Percentiles rank a stretch among this genome's conserved stretches.
Conservation (phyloP, 257 asterid genomes). For the Przewalskia tangutica region DNA sequence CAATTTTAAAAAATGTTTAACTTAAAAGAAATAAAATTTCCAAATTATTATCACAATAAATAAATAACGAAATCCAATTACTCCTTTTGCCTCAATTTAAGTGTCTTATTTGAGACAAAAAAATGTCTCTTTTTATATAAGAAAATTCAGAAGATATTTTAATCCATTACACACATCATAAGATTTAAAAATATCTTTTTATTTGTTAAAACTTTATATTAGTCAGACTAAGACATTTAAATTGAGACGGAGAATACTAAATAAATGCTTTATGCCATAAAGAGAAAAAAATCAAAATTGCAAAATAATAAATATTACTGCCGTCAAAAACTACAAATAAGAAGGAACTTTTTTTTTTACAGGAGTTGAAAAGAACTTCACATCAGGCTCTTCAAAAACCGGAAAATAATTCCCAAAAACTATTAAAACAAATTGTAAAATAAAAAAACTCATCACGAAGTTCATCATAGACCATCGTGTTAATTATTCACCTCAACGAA, state of each 20-base stretch:
- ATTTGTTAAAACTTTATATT: no score
- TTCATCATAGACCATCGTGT: neutral
- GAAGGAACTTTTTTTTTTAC: neutral
- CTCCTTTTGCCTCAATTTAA: no score
- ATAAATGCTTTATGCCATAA: neutral
- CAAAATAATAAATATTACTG: neutral
- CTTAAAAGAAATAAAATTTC: no score
- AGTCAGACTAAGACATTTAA: no score
- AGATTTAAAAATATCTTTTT: no score
- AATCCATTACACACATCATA: no score
- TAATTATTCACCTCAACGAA: conserved; percentile 13
- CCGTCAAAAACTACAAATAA: neutral
- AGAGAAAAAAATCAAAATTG: neutral
- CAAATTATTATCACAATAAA: no score
- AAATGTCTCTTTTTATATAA: no score
- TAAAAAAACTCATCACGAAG: neutral
- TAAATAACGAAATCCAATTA: neutral
- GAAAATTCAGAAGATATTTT: no score
- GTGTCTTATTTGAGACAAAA: no score
- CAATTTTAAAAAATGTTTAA: no score
- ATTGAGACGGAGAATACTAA: no score
- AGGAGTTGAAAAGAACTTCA: conserved; percentile 11
- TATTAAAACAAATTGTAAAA: neutral
- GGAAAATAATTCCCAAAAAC: neutral
- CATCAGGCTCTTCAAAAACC: conserved; percentile 22